Base-by-base conservation (phyloP, 192 early-diverging fungal genomes). In the Entomortierella parvispora region DNA sequence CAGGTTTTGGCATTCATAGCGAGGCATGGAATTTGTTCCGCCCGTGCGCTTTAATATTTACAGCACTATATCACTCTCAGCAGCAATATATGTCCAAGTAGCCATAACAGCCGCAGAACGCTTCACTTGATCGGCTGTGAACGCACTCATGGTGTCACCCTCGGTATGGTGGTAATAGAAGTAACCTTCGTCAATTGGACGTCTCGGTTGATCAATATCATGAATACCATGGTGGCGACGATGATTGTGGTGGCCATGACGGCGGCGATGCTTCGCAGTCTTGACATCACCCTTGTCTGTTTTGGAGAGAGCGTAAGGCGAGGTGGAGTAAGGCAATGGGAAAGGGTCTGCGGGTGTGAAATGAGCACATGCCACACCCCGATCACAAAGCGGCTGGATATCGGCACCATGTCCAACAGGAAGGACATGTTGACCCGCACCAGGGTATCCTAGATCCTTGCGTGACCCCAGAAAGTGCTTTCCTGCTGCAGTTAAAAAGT, bases 101-200 rank as follows among this genome's bases (percentile, higher is more conserved):
- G 87, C 87, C 49, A 89, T 80, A 14, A 84, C 80, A 1, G 87
- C 84, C n/a, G 86, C 85, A 48, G 84, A 84, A 55, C 80, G 81
- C 45, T 84, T 81, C 51, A 89, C 77, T 57, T 89, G 84, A 50
- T 83, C 80, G 52, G 82, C 81, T 8, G 74, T 77, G 61, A 89
- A 81, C 3, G 71, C 71, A 40, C 86, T 81, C 55, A 89, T 69
- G 52, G 83, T 74, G 42, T 89, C 86, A 26, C 79, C 75, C 25
- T 78, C 61, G 28, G 86, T 84, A 28, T 89, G 88, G 62, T 89
- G 88, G 64, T 85, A 81, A 33, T 83, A 81, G 77, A 89, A 89
- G 62, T 89, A 89, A 8, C 84, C 84, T 33, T 78, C 37, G 22
- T 64, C 74, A 22, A 77, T 59, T 3, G 74, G 65, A 4, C 74